Conservation (phyloP, 2,329 filamentous ascomycete species). For the Cercospora canescens region DNA sequence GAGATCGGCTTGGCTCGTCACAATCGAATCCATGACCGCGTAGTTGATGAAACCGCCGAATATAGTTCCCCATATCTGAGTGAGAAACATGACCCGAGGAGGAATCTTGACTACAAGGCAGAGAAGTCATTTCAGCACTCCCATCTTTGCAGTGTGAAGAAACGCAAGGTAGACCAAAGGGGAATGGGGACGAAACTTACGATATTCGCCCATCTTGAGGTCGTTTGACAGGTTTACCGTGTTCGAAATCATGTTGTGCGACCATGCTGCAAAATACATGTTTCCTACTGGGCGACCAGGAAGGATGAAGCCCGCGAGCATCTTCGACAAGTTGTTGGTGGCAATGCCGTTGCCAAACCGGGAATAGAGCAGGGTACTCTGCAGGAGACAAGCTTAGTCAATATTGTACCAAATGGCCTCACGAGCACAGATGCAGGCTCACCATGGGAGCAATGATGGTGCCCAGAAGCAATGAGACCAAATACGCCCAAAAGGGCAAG, state of each 20-base stretch:
- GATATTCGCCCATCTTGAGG: slow-evolving; percentile 61
- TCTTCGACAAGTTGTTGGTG: slow-evolving; percentile 60
- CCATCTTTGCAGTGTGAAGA: neutral
- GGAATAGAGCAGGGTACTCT: slow-evolving; percentile 45
- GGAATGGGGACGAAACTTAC: slow-evolving; percentile 34
- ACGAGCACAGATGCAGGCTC: neutral
- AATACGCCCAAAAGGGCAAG: slow-evolving; percentile 37
- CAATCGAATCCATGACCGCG: slow-evolving; percentile 57
- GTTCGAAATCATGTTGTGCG: slow-evolving; percentile 57
- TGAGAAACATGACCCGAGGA: slow-evolving; percentile 56
- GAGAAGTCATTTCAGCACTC: neutral
- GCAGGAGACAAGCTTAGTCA: neutral
- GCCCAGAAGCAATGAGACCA: slow-evolving; percentile 29
- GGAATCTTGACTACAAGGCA: slow-evolving; percentile 50
- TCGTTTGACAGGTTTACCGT: slow-evolving; percentile 54
- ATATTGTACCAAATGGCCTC: neutral
- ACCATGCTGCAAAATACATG: slow-evolving; percentile 62
- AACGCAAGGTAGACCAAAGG: neutral
- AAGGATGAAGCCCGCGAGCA: slow-evolving; percentile 55
- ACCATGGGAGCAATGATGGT: slow-evolving; percentile 50
- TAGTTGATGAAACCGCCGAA: slow-evolving; percentile 50
- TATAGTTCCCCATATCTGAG: slow-evolving; percentile 57
- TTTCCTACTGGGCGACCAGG: slow-evolving; percentile 56
- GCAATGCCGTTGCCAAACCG: slow-evolving; percentile 57
- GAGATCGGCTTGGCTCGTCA: slow-evolving; percentile 50